phyloP scores from a whole-genome alignment of 192 early-diverging fungal genomes.

The Backusella parvicylindrica region DNA sequence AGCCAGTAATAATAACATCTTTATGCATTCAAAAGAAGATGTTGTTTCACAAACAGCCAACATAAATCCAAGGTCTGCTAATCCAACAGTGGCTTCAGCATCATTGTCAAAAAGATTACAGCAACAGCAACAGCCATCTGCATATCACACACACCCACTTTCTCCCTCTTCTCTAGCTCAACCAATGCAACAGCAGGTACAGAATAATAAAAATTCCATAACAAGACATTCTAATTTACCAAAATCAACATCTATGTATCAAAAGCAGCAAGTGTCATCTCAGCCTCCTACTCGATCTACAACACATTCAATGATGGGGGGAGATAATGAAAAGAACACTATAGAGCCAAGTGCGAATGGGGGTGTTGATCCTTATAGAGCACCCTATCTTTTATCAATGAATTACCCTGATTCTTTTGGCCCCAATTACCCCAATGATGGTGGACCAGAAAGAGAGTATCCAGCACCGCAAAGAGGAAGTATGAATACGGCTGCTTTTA shows the following conservation, averaged over 20 bases:
- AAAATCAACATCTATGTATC: neutral
- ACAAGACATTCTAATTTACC: neutral
- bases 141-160: neutral
- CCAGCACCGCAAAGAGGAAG: neutral
- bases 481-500: neutral
- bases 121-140: neutral
- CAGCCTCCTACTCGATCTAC: neutral
- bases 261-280: neutral
- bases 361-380: neutral
- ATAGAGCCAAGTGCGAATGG: neutral
- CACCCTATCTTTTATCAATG: neutral
- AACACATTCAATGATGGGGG: neutral
- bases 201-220: neutral
- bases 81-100: neutral
- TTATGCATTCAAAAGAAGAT: neutral
- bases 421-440: neutral
- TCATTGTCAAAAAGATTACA: neutral
- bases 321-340: neutral
- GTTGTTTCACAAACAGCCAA: neutral
- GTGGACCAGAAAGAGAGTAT: neutral
- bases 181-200: neutral
- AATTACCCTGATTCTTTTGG: neutral
- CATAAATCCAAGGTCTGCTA: neutral
- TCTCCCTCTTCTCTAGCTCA: neutral
- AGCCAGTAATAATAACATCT: neutral